Percentiles rank a stretch among this genome's conserved stretches.
Evolutionary conservation across 2,329 filamentous ascomycete species (phyloP).

Genomic region (Beauveria sp.): DNA sequence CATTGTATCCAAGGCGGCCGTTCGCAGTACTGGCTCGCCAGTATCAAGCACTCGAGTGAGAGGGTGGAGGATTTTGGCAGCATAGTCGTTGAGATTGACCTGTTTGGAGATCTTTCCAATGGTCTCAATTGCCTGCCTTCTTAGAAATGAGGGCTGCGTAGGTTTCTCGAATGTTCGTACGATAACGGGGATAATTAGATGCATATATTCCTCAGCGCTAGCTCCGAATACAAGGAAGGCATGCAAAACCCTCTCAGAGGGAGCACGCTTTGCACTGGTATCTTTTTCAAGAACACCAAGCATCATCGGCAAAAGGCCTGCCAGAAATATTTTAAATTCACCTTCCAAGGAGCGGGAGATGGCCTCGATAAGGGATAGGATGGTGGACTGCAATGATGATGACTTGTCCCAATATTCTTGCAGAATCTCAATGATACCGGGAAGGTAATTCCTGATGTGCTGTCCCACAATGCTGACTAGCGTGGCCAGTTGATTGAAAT

Average conservation of each 20-base stretch:
- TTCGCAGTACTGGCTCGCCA: conserved; percentile 64
- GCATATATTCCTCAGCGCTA: conserved; percentile 98
- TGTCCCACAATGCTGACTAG: conserved; percentile 93
- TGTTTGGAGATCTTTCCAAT: conserved; percentile 90
- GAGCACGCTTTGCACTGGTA: conserved; percentile 61
- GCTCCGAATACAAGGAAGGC: conserved; percentile 94
- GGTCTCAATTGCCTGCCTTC: conserved; percentile 87
- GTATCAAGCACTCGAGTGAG: conserved; percentile 73
- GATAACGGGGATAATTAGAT: conserved; percentile 92
- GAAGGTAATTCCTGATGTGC: conserved; percentile 87
- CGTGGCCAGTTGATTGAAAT: conserved; percentile 93
- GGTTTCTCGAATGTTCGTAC: conserved; percentile 90
- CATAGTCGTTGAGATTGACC: conserved; percentile 95
- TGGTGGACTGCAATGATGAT: conserved; percentile 77
- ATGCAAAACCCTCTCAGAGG: conserved; percentile 86
- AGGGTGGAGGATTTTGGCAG: conserved; percentile 92
- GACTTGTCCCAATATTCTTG: conserved; percentile 85
- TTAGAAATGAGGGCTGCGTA: conserved; percentile 68
- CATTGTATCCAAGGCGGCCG: conserved; percentile 83
- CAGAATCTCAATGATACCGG: conserved; percentile 76
- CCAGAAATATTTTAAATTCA: conserved; percentile 95
- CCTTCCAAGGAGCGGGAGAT: conserved; percentile 91
- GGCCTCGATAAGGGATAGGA: conserved; percentile 84
- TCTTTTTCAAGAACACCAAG: conserved; percentile 89
- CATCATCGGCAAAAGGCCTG: conserved; percentile 84